These are phyloP conservation scores for Aspergillus bombycis DNA, from an alignment of 2,329 filamentous ascomycete genomes.

Conservation along the genomic window DNA sequence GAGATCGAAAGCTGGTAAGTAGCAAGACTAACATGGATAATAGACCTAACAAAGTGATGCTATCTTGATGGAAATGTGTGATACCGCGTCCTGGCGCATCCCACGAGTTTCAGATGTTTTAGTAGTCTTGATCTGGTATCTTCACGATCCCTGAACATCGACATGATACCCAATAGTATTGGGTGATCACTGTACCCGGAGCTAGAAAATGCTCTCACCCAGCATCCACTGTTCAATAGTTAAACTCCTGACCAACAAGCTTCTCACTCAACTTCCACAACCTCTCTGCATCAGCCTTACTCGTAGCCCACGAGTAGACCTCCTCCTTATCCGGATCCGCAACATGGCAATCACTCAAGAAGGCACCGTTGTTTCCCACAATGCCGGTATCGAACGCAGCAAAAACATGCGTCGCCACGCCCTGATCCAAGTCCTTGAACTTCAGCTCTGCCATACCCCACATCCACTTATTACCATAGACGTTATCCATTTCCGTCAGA, in stretches of 20 bases:
- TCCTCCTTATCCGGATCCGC: slow-evolving; percentile 33
- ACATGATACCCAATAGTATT: no score
- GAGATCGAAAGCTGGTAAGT: no score
- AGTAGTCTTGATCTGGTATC: no score
- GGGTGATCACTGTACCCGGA: no score
- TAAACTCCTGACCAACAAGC: slow-evolving; percentile 45
- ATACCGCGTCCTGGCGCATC: no score
- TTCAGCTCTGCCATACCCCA: slow-evolving; percentile 8
- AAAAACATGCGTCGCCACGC: slow-evolving; percentile 36
- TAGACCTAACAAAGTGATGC: no score
- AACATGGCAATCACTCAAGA: slow-evolving; percentile 48
- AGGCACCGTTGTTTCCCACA: slow-evolving; percentile 38
- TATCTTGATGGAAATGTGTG: no score
- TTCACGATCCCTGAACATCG: no score
- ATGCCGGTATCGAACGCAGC: slow-evolving; percentile 34
- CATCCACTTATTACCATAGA: slow-evolving; percentile 20
- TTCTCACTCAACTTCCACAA: slow-evolving; percentile 53
- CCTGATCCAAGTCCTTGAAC: slow-evolving; percentile 31
- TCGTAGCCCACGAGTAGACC: slow-evolving; percentile 31
- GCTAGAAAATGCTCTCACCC: no score
- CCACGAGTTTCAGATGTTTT: no score
- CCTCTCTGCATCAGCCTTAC: slow-evolving; percentile 39
- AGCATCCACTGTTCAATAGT: slow-evolving; percentile 11
- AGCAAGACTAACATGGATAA: no score
- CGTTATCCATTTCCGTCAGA: slow-evolving; percentile 18